Base-by-base conservation (phyloP, 2,329 filamentous ascomycete genomes). In the Exophiala bonariae region DNA sequence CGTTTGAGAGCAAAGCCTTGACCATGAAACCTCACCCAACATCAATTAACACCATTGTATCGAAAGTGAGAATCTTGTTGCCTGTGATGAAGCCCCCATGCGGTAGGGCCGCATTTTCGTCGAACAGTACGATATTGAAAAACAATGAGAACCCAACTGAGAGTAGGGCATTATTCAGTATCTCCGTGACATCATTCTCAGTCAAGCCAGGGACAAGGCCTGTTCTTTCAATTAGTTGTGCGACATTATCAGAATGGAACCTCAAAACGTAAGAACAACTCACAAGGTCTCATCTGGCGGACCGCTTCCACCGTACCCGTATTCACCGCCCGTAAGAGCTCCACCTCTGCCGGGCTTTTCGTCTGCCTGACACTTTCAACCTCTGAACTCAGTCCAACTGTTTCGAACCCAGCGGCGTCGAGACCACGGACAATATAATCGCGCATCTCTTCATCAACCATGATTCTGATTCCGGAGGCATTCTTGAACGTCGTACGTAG, bases 121-220 rank as follows among this genome's bases (percentile, higher is more conserved):
- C 80, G 45, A 85, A 85, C 3, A 83, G 70, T 0, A 85, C 81
- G 49, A 84, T 80, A 58, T 84, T 75, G 61, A 85, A 84, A 63
- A 84, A 83, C 0, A 77, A 73, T 13, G 75, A 66, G 55, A 85
- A 71, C 0, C 79, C 77, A 3, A 76, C 68, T 2, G 77, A 76
- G 10, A 73, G 63, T 52, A 85, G 60, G 0, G 80, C 77, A 22
- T 73, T 71, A 57, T 84, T 75, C 2, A 85, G 68, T 1, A 82
- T 76, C 16, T 67, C 60, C 7, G 70, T 76, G 1, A 85, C 80
- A 28, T 84, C 67, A 49, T 78, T 74, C 53, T 85, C 81, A 0
- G 74, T 82, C 41, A 84, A 64, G 0, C 75, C 79, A 1, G 73
- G 68, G 14, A 76, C 72, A n/a, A 84, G 67, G 49, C 40, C 40